Evolutionary conservation across 805 yeast genomes (phyloP).

Genomic region (Wickerhamomyces hampshirensis): DNA sequence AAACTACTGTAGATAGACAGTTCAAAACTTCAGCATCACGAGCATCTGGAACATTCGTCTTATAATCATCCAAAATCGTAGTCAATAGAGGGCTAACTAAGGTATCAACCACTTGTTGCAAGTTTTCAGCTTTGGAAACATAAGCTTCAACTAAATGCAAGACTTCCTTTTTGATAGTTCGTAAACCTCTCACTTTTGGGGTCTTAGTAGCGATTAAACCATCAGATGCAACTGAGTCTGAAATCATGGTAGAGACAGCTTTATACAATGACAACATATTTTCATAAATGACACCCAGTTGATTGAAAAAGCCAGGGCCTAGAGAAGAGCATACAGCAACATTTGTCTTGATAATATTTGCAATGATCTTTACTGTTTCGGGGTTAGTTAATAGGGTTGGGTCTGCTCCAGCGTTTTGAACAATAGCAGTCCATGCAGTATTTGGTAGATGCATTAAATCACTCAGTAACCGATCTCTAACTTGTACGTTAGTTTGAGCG

Average conservation of each 20-base stretch:
- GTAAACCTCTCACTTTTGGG: constrained; percentile 89
- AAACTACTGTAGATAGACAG: constrained; percentile 88
- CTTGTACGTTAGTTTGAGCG: constrained; percentile 70
- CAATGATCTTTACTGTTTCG: constrained; percentile 87
- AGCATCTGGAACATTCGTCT: constrained; percentile 86
- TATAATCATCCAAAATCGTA: constrained; percentile 87
- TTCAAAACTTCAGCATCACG: constrained; percentile 96
- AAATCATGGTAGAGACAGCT: constrained; percentile 84
- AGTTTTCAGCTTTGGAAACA: constrained; percentile 77
- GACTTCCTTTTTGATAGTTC: constrained; percentile 94
- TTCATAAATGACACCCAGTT: constrained; percentile 77
- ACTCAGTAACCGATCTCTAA: constrained; percentile 64
- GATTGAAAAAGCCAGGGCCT: constrained; percentile 88
- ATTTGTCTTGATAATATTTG: constrained; percentile 91
- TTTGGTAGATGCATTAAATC: constrained; percentile 91
- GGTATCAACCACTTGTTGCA: constrained; percentile 75
- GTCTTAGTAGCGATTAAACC: constrained; percentile 91
- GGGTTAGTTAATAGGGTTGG: constrained; percentile 72
- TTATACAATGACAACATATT: constrained; percentile 87
- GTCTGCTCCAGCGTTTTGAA: constrained; percentile 77
- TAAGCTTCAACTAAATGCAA: constrained; percentile 85
- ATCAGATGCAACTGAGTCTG: constrained; percentile 70
- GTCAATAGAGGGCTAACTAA: constrained; percentile 77
- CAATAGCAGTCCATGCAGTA: constrained; percentile 89
- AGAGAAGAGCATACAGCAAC: constrained; percentile 92